Percentiles rank a stretch among this genome's conserved stretches.
Evolutionary conservation across 805 yeast species (phyloP).

Genomic region (Soucietia sequanensis): DNA sequence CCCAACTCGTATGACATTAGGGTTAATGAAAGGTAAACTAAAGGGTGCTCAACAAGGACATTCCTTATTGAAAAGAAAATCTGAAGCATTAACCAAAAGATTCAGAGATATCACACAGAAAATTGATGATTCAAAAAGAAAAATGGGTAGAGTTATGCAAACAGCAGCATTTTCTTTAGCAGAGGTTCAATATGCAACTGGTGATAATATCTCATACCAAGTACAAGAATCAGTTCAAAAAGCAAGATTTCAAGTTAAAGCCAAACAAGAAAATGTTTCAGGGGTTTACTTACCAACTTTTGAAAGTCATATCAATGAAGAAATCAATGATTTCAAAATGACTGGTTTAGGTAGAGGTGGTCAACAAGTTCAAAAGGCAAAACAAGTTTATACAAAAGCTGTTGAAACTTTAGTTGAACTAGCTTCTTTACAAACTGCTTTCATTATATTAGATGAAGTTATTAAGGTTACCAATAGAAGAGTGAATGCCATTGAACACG

Average conservation of each 20-base stretch:
- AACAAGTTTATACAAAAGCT: constrained; percentile 87
- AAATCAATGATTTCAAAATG: constrained; percentile 89
- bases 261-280: constrained; percentile 93
- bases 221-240: constrained; percentile 91
- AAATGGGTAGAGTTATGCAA: constrained; percentile 98
- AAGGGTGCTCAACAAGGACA: constrained; percentile 98
- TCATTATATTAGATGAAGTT: constrained; percentile 93
- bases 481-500: constrained; percentile 98
- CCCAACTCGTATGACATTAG: constrained; percentile 97
- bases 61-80: constrained; percentile 86
- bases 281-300: constrained; percentile 95
- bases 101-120: constrained; percentile 93
- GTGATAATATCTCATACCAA: constrained; percentile 92
- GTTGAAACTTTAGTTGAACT: constrained; percentile 96
- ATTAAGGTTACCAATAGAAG: constrained; percentile 97
- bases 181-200: constrained; percentile 96
- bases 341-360: constrained; percentile 99
- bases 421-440: constrained; percentile 96
- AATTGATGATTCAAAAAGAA: constrained; percentile 91
- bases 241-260: constrained; percentile 87
- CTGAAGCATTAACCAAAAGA: constrained; percentile 94
- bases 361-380: constrained; percentile 94
- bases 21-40: constrained; percentile 90
- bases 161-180: constrained; percentile 97
- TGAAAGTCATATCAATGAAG: constrained; percentile 78